phyloP scores from a whole-genome alignment of 2,329 filamentous ascomycete genomes.

The Colletotrichum incanum region DNA sequence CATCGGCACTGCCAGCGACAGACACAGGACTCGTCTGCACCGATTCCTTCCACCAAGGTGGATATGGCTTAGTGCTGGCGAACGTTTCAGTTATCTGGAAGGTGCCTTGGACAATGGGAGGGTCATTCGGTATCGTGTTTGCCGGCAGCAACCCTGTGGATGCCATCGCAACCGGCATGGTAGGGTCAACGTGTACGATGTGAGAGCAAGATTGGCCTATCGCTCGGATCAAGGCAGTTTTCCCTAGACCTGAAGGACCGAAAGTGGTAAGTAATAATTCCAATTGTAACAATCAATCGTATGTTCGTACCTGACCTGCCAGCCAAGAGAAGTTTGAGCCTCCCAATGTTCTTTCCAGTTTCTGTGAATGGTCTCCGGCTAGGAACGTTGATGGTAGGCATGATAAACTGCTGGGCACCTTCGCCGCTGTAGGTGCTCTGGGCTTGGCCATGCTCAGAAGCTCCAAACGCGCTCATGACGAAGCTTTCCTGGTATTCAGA shows the following conservation, averaged over 20 bases:
- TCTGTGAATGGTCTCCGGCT: slow-evolving; percentile 90
- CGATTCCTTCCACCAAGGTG: slow-evolving; percentile 89
- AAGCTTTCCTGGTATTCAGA: slow-evolving; percentile 56
- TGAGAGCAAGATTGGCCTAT: slow-evolving; percentile 90
- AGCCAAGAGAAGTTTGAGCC: slow-evolving; percentile 90
- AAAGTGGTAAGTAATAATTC: slow-evolving; percentile 35
- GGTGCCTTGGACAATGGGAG: slow-evolving; percentile 22
- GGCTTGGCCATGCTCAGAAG: slow-evolving; percentile 32
- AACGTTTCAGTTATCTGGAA: slow-evolving; percentile 76
- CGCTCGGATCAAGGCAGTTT: slow-evolving; percentile 90
- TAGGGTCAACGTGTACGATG: slow-evolving; percentile 91
- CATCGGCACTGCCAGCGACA: slow-evolving; percentile 66
- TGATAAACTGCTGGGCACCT: slow-evolving; percentile 86
- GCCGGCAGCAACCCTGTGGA: slow-evolving; percentile 24
- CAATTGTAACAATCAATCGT: slow-evolving; percentile 28
- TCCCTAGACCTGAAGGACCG: slow-evolving; percentile 77
- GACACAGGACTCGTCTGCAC: slow-evolving; percentile 74
- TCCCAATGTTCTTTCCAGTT: slow-evolving; percentile 86
- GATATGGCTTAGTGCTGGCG: slow-evolving; percentile 88
- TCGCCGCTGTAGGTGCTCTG: slow-evolving; percentile 57
- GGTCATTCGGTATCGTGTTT: slow-evolving; percentile 4
- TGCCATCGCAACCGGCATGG: slow-evolving; percentile 49
- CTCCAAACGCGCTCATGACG: slow-evolving; percentile 45
- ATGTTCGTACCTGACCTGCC: slow-evolving; percentile 77
- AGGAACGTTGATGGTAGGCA: slow-evolving; percentile 96